phyloP scores from a whole-genome alignment of 306 rosid genomes.

The Sophora flavescens region DNA sequence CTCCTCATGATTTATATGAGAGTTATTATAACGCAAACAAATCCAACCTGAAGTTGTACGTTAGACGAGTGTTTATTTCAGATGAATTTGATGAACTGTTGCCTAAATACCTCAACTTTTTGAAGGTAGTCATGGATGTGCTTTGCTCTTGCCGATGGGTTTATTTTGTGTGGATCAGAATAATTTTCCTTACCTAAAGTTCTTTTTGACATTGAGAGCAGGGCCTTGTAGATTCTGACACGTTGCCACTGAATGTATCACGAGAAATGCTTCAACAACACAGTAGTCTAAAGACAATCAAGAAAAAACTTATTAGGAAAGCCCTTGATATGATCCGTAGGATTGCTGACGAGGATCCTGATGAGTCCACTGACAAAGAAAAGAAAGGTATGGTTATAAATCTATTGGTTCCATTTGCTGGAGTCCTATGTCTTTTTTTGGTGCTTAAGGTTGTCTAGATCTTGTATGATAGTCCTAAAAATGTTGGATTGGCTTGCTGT shows the following conservation, averaged over 20 bases:
- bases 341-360: conserved; percentile 98
- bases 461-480: not conserved
- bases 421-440: not conserved
- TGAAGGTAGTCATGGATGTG: conserved; percentile 61
- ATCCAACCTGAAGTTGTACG: conserved; percentile 93
- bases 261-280: conserved; percentile 99
- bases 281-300: conserved; percentile 91
- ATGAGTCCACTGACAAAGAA: conserved; percentile 75
- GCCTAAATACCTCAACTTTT: conserved; percentile 92
- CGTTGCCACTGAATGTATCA: conserved; percentile 97
- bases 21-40: conserved; percentile 89
- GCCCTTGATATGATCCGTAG: conserved; percentile 99
- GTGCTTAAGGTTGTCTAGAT: not conserved
- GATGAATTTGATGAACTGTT: conserved; percentile 96
- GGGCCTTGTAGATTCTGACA: conserved; percentile 99
- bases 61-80: conserved; percentile 97
- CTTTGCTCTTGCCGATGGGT: conserved; percentile 7
- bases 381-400: conserved; percentile 73
- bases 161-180: conserved; percentile 10
- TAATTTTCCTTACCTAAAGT: conserved; percentile 29
- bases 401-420: conserved; percentile 8
- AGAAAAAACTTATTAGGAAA: conserved; percentile 97
- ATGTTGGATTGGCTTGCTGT: not conserved
- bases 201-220: conserved; percentile 54
- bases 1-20: conserved; percentile 96